phyloP scores from a whole-genome alignment of 2,329 filamentous ascomycete species.

The Eutypa lata region DNA sequence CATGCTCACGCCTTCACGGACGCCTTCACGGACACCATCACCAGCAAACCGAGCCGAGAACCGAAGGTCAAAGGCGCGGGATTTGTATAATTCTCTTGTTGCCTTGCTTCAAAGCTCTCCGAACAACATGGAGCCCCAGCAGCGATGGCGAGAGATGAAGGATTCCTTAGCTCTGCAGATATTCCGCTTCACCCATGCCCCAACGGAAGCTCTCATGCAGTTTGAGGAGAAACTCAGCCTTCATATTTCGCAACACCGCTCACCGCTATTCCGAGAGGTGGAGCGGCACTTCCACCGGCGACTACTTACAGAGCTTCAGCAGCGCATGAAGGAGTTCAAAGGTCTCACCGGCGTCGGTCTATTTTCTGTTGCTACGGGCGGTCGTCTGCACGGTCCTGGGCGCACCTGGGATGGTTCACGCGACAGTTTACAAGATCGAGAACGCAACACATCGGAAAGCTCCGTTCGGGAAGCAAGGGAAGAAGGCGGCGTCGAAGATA shows the following conservation, averaged over 20 bases:
- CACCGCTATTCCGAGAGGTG: slow-evolving; percentile 44
- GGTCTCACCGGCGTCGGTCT: slow-evolving; percentile 49
- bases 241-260: slow-evolving; percentile 41
- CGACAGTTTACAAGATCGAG: slow-evolving; percentile 25
- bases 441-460: slow-evolving; percentile 24
- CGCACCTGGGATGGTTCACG: slow-evolving; percentile 32
- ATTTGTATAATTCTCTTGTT: slow-evolving; percentile 51
- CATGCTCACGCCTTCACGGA: slow-evolving; percentile 35
- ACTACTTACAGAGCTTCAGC: slow-evolving; percentile 45
- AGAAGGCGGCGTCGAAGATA: slow-evolving; percentile 57
- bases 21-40: slow-evolving; percentile 36
- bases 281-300: slow-evolving; percentile 48
- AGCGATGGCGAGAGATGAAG: slow-evolving; percentile 51
- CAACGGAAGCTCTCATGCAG: slow-evolving; percentile 42
- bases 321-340: slow-evolving; percentile 51
- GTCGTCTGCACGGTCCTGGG: slow-evolving; percentile 38
- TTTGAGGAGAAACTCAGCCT: slow-evolving; percentile 49
- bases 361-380: slow-evolving; percentile 54
- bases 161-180: slow-evolving; percentile 56
- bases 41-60: slow-evolving; percentile 37
- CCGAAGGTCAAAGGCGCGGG: slow-evolving; percentile 39
- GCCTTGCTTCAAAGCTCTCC: slow-evolving; percentile 53
- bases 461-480: slow-evolving; percentile 43
- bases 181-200: slow-evolving; percentile 53
- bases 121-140: slow-evolving; percentile 36